Conservation (phyloP, 257 asterid species). For the Plantago elongata region DNA sequence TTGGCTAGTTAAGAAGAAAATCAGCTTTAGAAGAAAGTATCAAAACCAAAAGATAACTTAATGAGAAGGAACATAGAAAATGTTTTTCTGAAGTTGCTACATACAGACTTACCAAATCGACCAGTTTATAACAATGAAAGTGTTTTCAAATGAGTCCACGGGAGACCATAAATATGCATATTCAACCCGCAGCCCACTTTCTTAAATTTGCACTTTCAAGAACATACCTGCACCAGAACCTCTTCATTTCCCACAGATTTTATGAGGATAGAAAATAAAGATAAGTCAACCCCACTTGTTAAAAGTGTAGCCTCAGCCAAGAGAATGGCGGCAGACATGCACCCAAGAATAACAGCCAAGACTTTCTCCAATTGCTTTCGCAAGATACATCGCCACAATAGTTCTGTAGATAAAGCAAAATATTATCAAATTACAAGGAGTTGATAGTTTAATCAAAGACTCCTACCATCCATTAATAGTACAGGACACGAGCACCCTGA, state of each 20-base stretch:
- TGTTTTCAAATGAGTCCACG: conserved; percentile 1
- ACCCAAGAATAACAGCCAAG: conserved; percentile 81
- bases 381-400: conserved; percentile 87
- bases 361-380: conserved; percentile 64
- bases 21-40: background rate
- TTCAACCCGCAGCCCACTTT: too few relatives aligned
- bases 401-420: conserved; percentile 46
- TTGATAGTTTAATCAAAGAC: conserved; percentile 4
- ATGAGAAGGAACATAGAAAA: background rate
- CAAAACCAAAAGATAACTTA: background rate
- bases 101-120: background rate
- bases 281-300: conserved; percentile 92
- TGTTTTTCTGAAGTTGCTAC: background rate
- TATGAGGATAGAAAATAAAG: conserved; percentile 81
- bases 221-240: conserved; percentile 87
- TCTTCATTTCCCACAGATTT: conserved; percentile 87
- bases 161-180: too few relatives aligned
- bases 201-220: too few relatives aligned
- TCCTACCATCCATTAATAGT: background rate
- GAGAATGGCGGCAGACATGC: conserved; percentile 90
- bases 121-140: conserved; percentile 1
- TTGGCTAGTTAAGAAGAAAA: background rate
- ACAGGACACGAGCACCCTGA: too few relatives aligned
- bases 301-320: conserved; percentile 96
- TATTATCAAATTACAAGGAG: conserved; percentile 15